Evolutionary conservation across 2,329 filamentous ascomycete species (phyloP), one percentile per base, ranked within the genome.

Genomic region (Fusarium torulosum): DNA sequence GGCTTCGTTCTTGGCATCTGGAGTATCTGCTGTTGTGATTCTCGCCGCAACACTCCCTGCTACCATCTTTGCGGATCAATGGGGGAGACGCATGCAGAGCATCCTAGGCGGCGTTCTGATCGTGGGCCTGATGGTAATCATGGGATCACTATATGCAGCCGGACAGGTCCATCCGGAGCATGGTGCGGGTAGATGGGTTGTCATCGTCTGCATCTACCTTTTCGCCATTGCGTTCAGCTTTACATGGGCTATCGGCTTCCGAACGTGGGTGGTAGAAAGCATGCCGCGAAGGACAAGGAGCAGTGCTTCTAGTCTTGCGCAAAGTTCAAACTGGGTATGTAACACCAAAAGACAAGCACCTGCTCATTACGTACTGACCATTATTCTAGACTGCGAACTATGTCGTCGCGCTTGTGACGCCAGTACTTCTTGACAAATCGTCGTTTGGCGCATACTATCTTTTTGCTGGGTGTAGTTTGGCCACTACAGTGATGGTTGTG

Each of bases 11-110:
- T 78, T 89, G 14, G 87, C 87, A 0, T 88, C 86, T 0, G 86
- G 87, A 0, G 80, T 89, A 9, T 87, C 86, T 1, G 86, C 85
- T 1, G 74, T 89, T 3, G 79, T 86, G 4, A 88, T 88, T 59
- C 80, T 89, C 19, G 79, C 79, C 8, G 80, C 82, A 17, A 86
- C 85, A 0, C 80, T 89, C 3, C 85, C 86, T 0, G 86, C 84
- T 0, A 80, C 84, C 3, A 75, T 87, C 3, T 82, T 83, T 47
- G 84, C 86, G 0, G 87, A 90, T 64, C 76, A 76, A 41, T 88
- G 86, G 82, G 86, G 86, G 1, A 80, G 86, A 3, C 81, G 85
- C 7, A 82, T 81, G 7, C 84, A 82, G 2, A 83, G 84, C 11
- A 79, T 90, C 7, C 73, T 81, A 0, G 86, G 83, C 49, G 88